phyloP scores from a whole-genome alignment of 2,329 filamentous ascomycete genomes.

The Remersonia thermophila region DNA sequence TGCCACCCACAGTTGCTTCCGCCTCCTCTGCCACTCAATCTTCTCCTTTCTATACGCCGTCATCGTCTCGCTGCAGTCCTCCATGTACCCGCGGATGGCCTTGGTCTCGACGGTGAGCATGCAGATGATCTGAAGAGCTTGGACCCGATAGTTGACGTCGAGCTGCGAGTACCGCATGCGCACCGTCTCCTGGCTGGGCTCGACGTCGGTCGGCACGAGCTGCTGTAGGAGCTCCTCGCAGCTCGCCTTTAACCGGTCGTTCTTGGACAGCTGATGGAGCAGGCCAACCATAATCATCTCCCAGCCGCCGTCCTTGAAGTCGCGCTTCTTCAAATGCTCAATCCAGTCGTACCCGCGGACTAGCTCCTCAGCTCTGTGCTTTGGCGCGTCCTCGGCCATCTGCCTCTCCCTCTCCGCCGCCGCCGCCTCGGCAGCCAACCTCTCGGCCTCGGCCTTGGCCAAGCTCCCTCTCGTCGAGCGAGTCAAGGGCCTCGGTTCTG shows the following conservation, averaged over 20 bases:
- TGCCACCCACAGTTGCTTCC: constrained; percentile 48
- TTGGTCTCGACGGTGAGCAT: constrained; percentile 79
- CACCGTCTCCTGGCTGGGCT: constrained; percentile 65
- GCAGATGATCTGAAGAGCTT: constrained; percentile 72
- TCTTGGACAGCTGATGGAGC: constrained; percentile 70
- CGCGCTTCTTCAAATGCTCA: constrained; percentile 66
- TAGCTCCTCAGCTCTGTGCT: constrained; percentile 64
- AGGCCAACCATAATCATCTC: constrained; percentile 79
- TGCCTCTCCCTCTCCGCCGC: constrained; percentile 39
- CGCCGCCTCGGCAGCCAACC: constrained; percentile 47
- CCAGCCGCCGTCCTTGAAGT: constrained; percentile 85
- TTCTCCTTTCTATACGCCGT: constrained; percentile 90
- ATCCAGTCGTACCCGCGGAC: constrained; percentile 70
- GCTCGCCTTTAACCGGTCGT: constrained; percentile 51
- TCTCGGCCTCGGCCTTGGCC: constrained; percentile 66
- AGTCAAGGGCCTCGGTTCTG: constrained; percentile 51
- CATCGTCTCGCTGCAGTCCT: constrained; percentile 88
- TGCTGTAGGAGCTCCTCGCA: constrained; percentile 72
- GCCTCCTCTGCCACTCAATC: constrained; percentile 77
- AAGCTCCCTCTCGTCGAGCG: constrained; percentile 78
- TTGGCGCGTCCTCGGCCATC: constrained; percentile 34
- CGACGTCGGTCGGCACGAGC: constrained; percentile 60
- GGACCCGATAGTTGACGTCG: constrained; percentile 71
- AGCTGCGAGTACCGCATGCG: constrained; percentile 59
- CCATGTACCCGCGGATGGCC: constrained; percentile 75